These are phyloP conservation scores for Coemansia sp. DNA, from an alignment of 192 early-diverging fungal genomes.

Conservation along the genomic window DNA sequence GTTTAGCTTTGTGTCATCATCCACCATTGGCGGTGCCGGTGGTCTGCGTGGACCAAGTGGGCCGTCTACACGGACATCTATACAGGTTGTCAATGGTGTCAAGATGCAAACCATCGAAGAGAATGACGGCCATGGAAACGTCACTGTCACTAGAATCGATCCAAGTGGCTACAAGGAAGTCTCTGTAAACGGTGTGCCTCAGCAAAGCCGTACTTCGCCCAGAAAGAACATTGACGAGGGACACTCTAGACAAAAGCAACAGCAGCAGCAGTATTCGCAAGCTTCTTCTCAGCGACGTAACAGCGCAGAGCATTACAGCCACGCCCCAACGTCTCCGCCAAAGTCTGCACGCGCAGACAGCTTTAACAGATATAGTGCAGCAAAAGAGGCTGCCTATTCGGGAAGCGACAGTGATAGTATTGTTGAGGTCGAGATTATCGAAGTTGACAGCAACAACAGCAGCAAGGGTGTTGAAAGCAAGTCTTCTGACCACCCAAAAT, in stretches of 20 bases:
- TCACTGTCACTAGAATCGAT: slow-evolving; percentile 39
- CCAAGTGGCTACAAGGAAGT: slow-evolving; percentile 45
- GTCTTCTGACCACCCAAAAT: neutral
- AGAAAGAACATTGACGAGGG: slow-evolving; percentile 14
- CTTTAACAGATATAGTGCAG: slow-evolving; percentile 1
- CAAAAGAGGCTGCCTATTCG: neutral
- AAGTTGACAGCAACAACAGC: slow-evolving; percentile 17
- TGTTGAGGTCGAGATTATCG: slow-evolving; percentile 38
- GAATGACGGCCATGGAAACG: slow-evolving; percentile 43
- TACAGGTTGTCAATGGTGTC: slow-evolving; percentile 48
- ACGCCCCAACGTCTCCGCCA: neutral
- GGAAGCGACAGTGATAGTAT: slow-evolving; percentile 19
- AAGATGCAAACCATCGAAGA: slow-evolving; percentile 43
- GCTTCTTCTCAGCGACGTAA: slow-evolving; percentile 1
- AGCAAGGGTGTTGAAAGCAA: neutral
- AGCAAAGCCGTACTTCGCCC: neutral
- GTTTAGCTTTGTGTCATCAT: slow-evolving; percentile 52
- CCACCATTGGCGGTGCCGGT: slow-evolving; percentile 29
- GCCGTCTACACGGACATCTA: slow-evolving; percentile 36
- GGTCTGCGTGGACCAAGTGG: slow-evolving; percentile 27
- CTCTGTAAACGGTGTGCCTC: slow-evolving; percentile 44
- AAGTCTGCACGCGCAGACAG: neutral
- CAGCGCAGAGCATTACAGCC: too few relatives aligned
- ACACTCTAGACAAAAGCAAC: slow-evolving; percentile 6
- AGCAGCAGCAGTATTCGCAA: slow-evolving; percentile 6